phyloP scores from a whole-genome alignment of 2,329 filamentous ascomycete species.

The Epichloe bromicola region DNA sequence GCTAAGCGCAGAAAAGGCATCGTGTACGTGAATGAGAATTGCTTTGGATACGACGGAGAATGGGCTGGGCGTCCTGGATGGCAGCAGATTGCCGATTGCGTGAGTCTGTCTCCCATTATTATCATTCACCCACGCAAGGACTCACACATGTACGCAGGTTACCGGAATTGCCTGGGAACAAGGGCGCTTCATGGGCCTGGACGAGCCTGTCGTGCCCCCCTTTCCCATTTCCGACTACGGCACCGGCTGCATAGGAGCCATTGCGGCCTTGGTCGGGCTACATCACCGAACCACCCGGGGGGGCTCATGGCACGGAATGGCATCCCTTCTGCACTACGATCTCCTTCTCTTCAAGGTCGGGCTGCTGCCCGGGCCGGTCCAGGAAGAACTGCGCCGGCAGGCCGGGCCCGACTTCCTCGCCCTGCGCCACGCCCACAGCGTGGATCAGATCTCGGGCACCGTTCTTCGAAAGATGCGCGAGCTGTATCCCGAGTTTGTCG shows the following conservation, averaged over 20 bases:
- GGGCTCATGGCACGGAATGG: constrained; percentile 56
- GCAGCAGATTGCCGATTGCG: constrained; percentile 60
- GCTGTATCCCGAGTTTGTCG: constrained; percentile 41
- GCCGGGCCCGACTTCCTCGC: constrained; percentile 41
- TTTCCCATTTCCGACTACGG: constrained; percentile 55
- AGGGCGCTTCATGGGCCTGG: constrained; percentile 45
- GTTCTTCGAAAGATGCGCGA: constrained; percentile 41
- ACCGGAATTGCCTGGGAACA: constrained; percentile 48
- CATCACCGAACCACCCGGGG: constrained; percentile 50
- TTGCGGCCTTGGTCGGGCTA: constrained; percentile 51
- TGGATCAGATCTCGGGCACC: constrained; percentile 50
- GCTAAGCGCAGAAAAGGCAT: constrained; percentile 45
- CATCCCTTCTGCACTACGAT: constrained; percentile 55
- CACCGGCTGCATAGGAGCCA: constrained; percentile 58
- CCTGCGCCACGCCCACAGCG: constrained; percentile 47
- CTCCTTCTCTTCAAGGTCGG: constrained; percentile 50
- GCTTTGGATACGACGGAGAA: constrained; percentile 48
- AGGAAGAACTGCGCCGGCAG: constrained; percentile 34
- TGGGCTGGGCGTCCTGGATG: constrained; percentile 54
- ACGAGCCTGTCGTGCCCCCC: constrained; percentile 55
- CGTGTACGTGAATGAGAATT: constrained; percentile 59
- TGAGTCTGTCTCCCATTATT: constrained; percentile 5
- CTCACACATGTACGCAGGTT: constrained; percentile 22
- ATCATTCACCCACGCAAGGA: too few relatives aligned
- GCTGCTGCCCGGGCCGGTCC: constrained; percentile 38